phyloP scores from a whole-genome alignment of 1,284 basidiomycete species.

The Trichosporon ovoides region DNA sequence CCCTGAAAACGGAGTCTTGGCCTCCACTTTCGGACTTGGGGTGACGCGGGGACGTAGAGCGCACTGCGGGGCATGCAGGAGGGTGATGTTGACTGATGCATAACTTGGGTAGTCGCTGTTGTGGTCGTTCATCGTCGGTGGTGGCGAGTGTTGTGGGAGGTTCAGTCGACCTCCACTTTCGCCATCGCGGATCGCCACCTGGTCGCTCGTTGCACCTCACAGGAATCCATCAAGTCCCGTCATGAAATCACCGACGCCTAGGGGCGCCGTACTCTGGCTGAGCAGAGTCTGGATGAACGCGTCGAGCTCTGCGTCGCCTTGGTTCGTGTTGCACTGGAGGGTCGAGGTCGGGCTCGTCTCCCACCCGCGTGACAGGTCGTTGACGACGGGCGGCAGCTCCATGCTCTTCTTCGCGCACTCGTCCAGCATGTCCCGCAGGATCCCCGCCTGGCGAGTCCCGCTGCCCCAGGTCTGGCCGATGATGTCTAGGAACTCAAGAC shows the following conservation, averaged over 20 bases:
- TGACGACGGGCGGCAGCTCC: constrained; percentile 6
- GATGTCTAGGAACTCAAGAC: constrained; percentile 6
- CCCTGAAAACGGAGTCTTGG: too few species aligned
- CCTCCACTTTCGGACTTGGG: too few species aligned
- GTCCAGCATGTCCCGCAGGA: constrained; percentile 12
- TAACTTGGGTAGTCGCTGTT: too few species aligned
- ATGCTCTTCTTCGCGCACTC: constrained; percentile 8
- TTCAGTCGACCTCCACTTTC: too few species aligned
- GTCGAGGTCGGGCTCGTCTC: neutral
- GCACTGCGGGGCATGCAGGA: too few species aligned
- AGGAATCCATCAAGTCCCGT: constrained; percentile 1
- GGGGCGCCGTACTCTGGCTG: constrained; percentile 9
- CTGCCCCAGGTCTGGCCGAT: constrained; percentile 15
- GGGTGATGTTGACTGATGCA: too few species aligned
- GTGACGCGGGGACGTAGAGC: too few species aligned
- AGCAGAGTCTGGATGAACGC: constrained; percentile 11
- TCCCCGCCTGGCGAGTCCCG: constrained; percentile 10
- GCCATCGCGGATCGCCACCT: too few species aligned
- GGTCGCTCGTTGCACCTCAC: too few species aligned
- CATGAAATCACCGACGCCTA: constrained; percentile 10
- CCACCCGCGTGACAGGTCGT: neutral
- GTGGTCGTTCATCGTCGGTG: too few species aligned
- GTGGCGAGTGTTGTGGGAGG: too few species aligned
- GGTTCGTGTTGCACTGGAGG: neutral
- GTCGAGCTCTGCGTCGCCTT: constrained; percentile 3